phyloP scores from a whole-genome alignment of 2,329 filamentous ascomycete genomes.

The Colletotrichum sp. region DNA sequence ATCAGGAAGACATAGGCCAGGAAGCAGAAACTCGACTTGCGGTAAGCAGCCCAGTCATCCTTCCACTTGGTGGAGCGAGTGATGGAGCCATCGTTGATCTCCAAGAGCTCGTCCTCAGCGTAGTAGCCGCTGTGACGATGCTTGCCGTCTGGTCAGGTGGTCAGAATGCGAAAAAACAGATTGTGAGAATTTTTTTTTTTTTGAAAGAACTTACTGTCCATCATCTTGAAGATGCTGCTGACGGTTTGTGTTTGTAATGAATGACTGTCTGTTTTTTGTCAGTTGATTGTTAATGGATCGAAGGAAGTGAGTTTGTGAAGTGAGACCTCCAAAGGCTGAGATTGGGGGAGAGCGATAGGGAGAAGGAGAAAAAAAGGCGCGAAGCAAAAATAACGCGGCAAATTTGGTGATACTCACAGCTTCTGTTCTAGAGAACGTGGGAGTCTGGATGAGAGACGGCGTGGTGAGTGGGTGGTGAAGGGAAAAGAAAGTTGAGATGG shows the following conservation, averaged over 20 bases:
- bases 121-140: neutral
- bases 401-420: neutral
- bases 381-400: neutral
- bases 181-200: neutral
- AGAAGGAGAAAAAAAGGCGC: neutral
- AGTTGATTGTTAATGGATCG: neutral
- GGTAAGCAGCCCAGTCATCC: conserved; percentile 5
- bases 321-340: neutral
- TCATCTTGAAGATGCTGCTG: neutral
- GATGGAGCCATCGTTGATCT: neutral
- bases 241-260: neutral
- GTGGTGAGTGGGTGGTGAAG: neutral
- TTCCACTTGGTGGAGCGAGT: neutral
- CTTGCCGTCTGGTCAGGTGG: neutral
- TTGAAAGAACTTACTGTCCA: neutral
- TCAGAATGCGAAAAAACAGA: neutral
- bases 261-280: conserved; percentile 2
- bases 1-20: neutral
- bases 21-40: conserved; percentile 11
- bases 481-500: neutral
- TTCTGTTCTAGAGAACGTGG: neutral
- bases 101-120: conserved; percentile 2
- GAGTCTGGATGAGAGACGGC: neutral
- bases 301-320: neutral
- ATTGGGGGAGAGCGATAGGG: neutral